Percentiles rank a stretch among this genome's conserved stretches.
These are phyloP conservation scores for Raphanus raphanistrum DNA, from an alignment of 345 rosid genomes.

Conservation along the genomic window DNA sequence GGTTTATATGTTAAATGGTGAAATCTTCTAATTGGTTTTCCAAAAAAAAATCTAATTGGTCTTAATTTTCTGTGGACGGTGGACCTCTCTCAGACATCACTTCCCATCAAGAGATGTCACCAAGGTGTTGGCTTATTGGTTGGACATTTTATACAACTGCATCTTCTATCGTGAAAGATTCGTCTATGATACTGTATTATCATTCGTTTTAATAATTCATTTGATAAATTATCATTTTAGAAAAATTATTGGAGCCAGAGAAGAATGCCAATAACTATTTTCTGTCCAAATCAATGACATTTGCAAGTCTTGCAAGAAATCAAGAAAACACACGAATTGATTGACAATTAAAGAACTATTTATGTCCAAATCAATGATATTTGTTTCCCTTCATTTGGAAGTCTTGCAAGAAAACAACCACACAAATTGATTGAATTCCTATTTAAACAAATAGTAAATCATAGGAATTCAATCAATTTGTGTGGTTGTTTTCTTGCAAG, in stretches of 20 bases:
- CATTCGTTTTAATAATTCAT: not conserved
- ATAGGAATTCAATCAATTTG: not conserved
- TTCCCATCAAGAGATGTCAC: constrained; percentile 32
- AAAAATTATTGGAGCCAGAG: constrained; percentile 18
- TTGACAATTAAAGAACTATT: not conserved
- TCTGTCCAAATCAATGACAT: constrained; percentile 15
- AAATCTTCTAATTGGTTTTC: not conserved
- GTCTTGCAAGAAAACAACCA: not conserved
- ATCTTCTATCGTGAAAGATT: constrained; percentile 12
- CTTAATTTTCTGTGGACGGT: not conserved
- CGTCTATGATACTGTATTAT: not conserved
- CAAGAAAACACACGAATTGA: not conserved
- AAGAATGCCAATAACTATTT: constrained; percentile 5
- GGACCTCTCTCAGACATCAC: constrained; percentile 11
- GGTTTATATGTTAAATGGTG: not conserved
- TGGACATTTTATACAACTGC: constrained; percentile 9
- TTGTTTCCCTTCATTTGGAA: not conserved
- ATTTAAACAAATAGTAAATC: not conserved
- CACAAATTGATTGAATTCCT: not conserved
- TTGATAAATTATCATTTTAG: not conserved
- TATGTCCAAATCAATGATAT: constrained; percentile 17
- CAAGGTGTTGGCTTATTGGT: constrained; percentile 25
- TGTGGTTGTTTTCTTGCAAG: not conserved
- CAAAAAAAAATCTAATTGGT: not conserved
- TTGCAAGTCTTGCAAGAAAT: not conserved